Evolutionary conservation across 176 grass and related monocot genomes (phyloP).

Genomic region (Hordeum vulgare): DNA sequence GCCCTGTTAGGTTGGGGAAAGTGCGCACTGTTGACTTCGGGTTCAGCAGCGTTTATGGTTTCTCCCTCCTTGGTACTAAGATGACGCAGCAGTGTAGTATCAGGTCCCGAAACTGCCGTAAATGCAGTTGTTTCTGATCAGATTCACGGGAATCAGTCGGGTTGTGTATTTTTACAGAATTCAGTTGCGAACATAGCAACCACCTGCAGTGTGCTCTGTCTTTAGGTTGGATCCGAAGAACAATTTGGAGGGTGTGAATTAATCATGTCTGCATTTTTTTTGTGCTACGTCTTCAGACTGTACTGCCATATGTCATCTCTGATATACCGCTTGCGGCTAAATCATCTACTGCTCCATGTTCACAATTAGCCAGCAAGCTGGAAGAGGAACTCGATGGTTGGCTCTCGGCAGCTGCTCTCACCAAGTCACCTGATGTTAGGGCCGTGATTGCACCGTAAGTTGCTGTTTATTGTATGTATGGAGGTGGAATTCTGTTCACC

Average conservation of each 20-base stretch:
- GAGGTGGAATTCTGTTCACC: not conserved
- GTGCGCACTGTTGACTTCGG: not conserved
- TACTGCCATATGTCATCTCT: not conserved
- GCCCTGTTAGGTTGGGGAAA: not conserved
- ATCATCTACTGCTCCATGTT: conserved; percentile 21
- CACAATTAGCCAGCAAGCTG: conserved; percentile 63
- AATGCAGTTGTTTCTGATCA: conserved; percentile 7
- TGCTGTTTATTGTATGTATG: not conserved
- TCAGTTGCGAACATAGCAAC: not conserved
- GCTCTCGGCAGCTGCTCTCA: conserved; percentile 54
- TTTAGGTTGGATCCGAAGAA: not conserved
- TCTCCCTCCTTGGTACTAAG: not conserved
- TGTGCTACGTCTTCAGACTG: not conserved
- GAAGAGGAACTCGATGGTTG: conserved; percentile 80
- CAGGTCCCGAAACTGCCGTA: not conserved
- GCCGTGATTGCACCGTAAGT: conserved; percentile 97
- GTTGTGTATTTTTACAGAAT: not conserved
- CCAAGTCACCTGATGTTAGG: conserved; percentile 79
- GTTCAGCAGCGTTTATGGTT: not conserved
- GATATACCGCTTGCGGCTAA: not conserved
- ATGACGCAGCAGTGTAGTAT: not conserved
- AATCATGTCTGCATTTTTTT: not conserved
- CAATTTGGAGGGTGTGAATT: not conserved
- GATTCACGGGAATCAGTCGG: not conserved
- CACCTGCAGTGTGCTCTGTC: not conserved